Evolutionary conservation across 495 filamentous ascomycete genomes (phyloP).

Genomic region (Aspergillus mulundensis): DNA sequence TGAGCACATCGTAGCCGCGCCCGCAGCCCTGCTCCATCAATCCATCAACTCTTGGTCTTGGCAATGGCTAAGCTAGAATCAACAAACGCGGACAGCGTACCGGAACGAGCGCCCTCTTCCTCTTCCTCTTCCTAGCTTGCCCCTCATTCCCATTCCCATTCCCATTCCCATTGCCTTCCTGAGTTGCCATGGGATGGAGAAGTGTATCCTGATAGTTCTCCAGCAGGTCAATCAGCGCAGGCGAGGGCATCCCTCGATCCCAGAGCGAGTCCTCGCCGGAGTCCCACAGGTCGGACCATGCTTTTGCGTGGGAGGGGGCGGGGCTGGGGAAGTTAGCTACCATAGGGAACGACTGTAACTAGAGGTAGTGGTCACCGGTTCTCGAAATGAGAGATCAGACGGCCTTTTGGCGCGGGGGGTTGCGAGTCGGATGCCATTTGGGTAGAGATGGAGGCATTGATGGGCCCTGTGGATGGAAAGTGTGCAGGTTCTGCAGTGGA

Average conservation of each 20-base stretch:
- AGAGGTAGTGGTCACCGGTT: not conserved
- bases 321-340: not conserved
- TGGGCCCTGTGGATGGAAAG: no score
- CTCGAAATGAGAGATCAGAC: slow-evolving; percentile 3
- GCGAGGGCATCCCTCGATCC: slow-evolving; percentile 41
- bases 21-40: slow-evolving; percentile 28
- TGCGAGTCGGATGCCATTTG: not conserved
- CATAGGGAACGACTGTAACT: not conserved
- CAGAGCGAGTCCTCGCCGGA: slow-evolving; percentile 30
- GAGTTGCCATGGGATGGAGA: slow-evolving; percentile 12
- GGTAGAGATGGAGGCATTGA: no score
- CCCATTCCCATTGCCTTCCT: not conserved
- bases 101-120: slow-evolving; percentile 38
- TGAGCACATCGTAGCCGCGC: slow-evolving; percentile 30
- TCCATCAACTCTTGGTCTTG: not conserved
- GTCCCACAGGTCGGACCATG: slow-evolving; percentile 42
- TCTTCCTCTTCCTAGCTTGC: slow-evolving; percentile 19
- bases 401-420: not conserved
- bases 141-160: not conserved
- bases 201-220: slow-evolving; percentile 26
- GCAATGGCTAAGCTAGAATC: not conserved
- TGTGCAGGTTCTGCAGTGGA: no score
- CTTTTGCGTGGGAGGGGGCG: slow-evolving; percentile 19
- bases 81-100: slow-evolving; percentile 15
- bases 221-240: slow-evolving; percentile 39